A percentile compares a stretch with the other conserved stretches of the same genome.
Evolutionary conservation across 1,139 yeast species (phyloP).

Genomic region (Meyerozyma elateridarum): DNA sequence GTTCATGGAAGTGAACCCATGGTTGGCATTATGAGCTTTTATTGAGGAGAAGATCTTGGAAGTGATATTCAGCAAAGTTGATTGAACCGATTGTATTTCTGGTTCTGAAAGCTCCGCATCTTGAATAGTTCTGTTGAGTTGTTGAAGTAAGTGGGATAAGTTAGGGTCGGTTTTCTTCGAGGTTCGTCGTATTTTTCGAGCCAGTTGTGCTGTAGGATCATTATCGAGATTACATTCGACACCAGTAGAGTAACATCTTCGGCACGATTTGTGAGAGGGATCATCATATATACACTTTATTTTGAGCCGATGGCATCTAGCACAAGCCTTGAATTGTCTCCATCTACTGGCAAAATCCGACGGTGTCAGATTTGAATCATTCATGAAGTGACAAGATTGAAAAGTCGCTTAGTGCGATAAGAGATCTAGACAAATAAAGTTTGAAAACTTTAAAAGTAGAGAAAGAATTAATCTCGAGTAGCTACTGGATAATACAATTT

Average conservation of each 20-base stretch:
- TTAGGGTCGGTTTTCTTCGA: neutral
- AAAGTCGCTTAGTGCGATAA: no score
- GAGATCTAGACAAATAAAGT: no score
- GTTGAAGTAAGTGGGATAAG: neutral
- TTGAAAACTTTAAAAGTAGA: no score
- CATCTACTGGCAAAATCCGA: slow-evolving; percentile 28
- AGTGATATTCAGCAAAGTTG: neutral
- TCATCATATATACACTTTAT: slow-evolving; percentile 51
- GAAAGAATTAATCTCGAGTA: no score
- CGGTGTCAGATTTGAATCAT: no score
- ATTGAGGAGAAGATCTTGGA: neutral
- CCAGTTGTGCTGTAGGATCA: slow-evolving; percentile 40
- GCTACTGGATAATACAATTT: no score
- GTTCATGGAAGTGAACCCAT: no score
- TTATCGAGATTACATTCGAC: slow-evolving; percentile 44
- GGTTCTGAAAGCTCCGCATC: neutral
- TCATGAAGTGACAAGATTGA: no score
- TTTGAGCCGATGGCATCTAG: slow-evolving; percentile 52
- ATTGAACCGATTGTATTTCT: no score
- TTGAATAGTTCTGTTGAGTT: neutral
- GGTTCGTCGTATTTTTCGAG: slow-evolving; percentile 19
- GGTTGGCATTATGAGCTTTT: no score
- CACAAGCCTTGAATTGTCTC: slow-evolving; percentile 51
- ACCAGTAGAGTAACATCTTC: slow-evolving; percentile 41
- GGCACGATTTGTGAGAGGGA: slow-evolving; percentile 40